These are phyloP conservation scores for Russula virescens DNA, from an alignment of 768 basidiomycete species.

Conservation along the genomic window DNA sequence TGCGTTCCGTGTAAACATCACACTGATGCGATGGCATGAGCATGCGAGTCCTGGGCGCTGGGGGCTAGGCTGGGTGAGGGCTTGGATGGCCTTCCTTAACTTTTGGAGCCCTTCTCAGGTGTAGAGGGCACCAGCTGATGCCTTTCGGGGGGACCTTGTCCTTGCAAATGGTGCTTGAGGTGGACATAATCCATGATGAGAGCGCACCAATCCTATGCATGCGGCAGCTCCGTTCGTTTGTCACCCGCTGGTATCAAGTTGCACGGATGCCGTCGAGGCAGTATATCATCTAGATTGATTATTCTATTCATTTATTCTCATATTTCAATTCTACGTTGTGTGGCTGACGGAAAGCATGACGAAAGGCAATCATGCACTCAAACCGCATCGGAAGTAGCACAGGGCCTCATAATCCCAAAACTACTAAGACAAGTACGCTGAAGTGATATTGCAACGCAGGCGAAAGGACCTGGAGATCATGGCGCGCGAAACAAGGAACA, in stretches of 20 bases:
- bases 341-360: neutral
- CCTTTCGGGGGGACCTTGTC: neutral
- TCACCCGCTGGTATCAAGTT: neutral
- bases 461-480: neutral
- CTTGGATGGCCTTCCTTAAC: neutral
- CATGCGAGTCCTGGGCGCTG: neutral
- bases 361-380: neutral
- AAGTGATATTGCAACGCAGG: neutral
- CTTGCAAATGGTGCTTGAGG: neutral
- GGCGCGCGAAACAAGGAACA: neutral
- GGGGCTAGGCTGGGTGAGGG: neutral
- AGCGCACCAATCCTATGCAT: neutral
- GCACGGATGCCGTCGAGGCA: neutral
- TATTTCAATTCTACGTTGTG: neutral
- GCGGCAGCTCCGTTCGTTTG: neutral
- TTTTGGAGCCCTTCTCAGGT: too few species aligned
- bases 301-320: neutral
- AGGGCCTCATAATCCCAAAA: slow-evolving; percentile 1
- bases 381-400: neutral
- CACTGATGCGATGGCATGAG: neutral
- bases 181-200: too few species aligned
- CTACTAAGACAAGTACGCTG: slow-evolving; percentile 9
- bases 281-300: neutral
- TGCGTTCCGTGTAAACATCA: neutral
- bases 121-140: neutral